Conservation (phyloP, 305 asterid species). For the Fraxinus paxiana region DNA sequence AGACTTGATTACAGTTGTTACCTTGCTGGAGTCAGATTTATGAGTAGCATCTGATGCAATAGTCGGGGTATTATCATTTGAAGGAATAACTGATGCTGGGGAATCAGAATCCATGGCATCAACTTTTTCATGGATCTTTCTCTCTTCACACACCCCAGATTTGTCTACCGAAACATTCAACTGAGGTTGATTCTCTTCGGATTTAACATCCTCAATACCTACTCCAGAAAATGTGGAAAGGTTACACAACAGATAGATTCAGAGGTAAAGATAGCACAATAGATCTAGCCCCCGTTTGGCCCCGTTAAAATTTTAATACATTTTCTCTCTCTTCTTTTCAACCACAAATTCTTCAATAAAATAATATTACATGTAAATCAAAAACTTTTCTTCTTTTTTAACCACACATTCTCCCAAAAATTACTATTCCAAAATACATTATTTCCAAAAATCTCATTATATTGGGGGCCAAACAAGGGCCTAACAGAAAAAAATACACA, state of each 20-base stretch:
- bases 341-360: not conserved
- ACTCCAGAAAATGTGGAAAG: conserved; percentile 9
- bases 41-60: conserved; percentile 22
- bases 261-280: conserved; percentile 15
- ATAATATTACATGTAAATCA: not conserved
- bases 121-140: conserved; percentile 8
- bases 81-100: conserved; percentile 10
- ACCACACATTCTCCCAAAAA: not conserved
- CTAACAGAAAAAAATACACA: not conserved
- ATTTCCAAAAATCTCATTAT: not conserved
- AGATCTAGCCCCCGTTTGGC: not conserved
- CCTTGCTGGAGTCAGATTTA: conserved; percentile 28
- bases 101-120: not conserved
- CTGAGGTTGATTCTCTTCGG: conserved; percentile 26
- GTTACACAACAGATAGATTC: conserved; percentile 18
- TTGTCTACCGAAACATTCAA: conserved; percentile 36
- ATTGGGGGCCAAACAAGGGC: not conserved
- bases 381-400: no score
- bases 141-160: conserved; percentile 25
- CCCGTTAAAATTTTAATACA: not conserved
- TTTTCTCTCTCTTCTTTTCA: not conserved
- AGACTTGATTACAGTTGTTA: conserved; percentile 16
- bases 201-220: conserved; percentile 38
- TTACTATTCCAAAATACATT: not conserved
- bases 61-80: conserved; percentile 26